A percentile compares a stretch with the other conserved stretches of the same genome.
Conservation (phyloP, 805 yeast species). For the Wickerhamomyces silvicola region DNA sequence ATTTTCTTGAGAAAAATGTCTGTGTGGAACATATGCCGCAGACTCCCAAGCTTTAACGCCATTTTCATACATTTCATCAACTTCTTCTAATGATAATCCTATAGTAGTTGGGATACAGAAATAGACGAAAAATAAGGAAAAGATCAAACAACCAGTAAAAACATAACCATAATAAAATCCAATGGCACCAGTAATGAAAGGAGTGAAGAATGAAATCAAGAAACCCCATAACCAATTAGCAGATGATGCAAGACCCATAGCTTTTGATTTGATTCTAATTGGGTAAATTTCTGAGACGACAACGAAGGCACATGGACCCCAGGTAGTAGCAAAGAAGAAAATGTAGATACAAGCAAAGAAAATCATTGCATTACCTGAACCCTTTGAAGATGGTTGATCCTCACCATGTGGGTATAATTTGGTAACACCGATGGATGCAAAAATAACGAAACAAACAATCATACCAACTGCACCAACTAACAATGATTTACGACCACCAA, state of each 20-base stretch:
- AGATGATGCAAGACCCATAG: slow-evolving; percentile 53
- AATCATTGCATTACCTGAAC: slow-evolving; percentile 66
- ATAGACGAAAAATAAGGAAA: slow-evolving; percentile 58
- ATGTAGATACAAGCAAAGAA: slow-evolving; percentile 63
- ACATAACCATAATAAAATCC: slow-evolving; percentile 69
- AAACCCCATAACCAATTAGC: slow-evolving; percentile 66
- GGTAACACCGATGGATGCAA: slow-evolving; percentile 58
- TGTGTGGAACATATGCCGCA: slow-evolving; percentile 43
- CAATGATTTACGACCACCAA: slow-evolving; percentile 46
- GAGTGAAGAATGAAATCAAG: slow-evolving; percentile 61
- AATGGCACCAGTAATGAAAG: slow-evolving; percentile 59
- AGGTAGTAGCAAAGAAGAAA: slow-evolving; percentile 66
- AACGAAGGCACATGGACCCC: slow-evolving; percentile 67
- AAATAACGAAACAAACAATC: slow-evolving; percentile 40
- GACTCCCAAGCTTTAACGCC: slow-evolving; percentile 43
- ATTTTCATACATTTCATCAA: slow-evolving; percentile 54
- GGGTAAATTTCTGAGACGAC: slow-evolving; percentile 67
- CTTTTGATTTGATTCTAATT: slow-evolving; percentile 58
- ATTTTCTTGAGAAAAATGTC: slow-evolving; percentile 21
- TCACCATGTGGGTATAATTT: slow-evolving; percentile 34
- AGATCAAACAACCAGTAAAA: slow-evolving; percentile 54
- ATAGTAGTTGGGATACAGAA: slow-evolving; percentile 73
- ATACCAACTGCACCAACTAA: slow-evolving; percentile 45
- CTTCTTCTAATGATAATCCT: slow-evolving; percentile 79
- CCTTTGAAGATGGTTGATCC: slow-evolving; percentile 40